phyloP scores from a whole-genome alignment of 164 flowering plant genomes.

The Nymphaea thermarum region DNA sequence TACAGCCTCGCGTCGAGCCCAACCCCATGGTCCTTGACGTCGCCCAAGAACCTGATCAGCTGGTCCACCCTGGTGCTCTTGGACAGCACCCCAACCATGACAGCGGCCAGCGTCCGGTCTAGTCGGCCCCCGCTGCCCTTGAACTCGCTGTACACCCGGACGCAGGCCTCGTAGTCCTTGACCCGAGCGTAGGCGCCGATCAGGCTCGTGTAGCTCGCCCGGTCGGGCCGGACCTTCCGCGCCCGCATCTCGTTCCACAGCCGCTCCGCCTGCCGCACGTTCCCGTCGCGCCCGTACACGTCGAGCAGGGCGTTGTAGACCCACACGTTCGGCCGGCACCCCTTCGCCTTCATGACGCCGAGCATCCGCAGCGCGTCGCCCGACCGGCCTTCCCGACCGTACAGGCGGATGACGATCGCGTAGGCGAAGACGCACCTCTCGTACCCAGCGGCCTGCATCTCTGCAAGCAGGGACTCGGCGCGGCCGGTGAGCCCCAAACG shows the following conservation, averaged over 20 bases:
- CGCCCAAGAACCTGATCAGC: conserved; percentile 55
- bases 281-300: conserved; percentile 52
- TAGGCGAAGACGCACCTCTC: conserved; percentile 77
- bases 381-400: conserved; percentile 50
- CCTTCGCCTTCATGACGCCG: conserved; percentile 71
- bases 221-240: conserved; percentile 45
- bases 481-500: conserved; percentile 29
- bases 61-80: conserved; percentile 40
- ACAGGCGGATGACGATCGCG: conserved; percentile 63
- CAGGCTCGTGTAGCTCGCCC: conserved; percentile 56
- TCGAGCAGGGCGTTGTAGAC: conserved; percentile 63
- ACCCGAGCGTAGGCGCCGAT: conserved; percentile 56
- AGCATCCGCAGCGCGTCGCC: conserved; percentile 65
- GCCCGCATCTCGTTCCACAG: conserved; percentile 81
- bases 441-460: conserved; percentile 57
- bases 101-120: conserved; percentile 63
- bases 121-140: conserved; percentile 44
- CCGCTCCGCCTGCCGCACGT: conserved; percentile 65
- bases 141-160: conserved; percentile 42
- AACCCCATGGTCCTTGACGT: conserved; percentile 47
- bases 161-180: conserved; percentile 39
- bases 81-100: conserved; percentile 75
- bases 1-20: conserved; percentile 53
- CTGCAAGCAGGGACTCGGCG: conserved; percentile 41
- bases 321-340: conserved; percentile 76